Conservation (phyloP, 768 basidiomycete genomes). For the Lactarius indigo region DNA sequence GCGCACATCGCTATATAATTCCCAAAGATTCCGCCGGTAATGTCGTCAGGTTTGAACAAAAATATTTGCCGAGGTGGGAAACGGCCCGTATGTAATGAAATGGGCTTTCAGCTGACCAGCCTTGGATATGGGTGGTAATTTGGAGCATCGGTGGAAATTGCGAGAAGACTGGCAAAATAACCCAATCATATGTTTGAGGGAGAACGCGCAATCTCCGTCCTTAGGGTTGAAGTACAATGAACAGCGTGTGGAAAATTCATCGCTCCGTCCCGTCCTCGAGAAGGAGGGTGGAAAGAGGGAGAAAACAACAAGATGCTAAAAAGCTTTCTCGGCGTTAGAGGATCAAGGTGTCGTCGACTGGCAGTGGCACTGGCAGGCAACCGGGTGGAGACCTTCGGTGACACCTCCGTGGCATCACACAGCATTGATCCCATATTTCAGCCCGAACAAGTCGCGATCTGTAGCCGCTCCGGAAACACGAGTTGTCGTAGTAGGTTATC, state of each 20-base stretch:
- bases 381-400: slow-evolving; percentile 9
- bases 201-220: slow-evolving; percentile 20
- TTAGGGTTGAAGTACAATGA: slow-evolving; percentile 9
- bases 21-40: slow-evolving; percentile 7
- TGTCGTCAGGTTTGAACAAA: slow-evolving; percentile 9
- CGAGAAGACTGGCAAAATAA: slow-evolving; percentile 7
- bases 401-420: slow-evolving; percentile 17
- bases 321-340: slow-evolving; percentile 17
- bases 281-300: background rate
- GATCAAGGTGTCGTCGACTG: slow-evolving; percentile 9
- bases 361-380: background rate
- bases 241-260: slow-evolving; percentile 17
- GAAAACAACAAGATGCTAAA: background rate
- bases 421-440: slow-evolving; percentile 5
- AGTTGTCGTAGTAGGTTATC: background rate
- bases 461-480: slow-evolving; percentile 12
- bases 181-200: background rate
- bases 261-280: slow-evolving; percentile 1
- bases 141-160: slow-evolving; percentile 14
- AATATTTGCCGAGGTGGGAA: slow-evolving; percentile 3
- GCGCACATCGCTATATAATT: background rate
- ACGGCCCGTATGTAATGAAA: slow-evolving; percentile 10
- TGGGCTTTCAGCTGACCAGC: slow-evolving; percentile 12
- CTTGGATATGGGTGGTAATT: slow-evolving; percentile 8
- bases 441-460: slow-evolving; percentile 23